Conservation (phyloP, 352 stramenopile species). For the Blastocystis sp. region DNA sequence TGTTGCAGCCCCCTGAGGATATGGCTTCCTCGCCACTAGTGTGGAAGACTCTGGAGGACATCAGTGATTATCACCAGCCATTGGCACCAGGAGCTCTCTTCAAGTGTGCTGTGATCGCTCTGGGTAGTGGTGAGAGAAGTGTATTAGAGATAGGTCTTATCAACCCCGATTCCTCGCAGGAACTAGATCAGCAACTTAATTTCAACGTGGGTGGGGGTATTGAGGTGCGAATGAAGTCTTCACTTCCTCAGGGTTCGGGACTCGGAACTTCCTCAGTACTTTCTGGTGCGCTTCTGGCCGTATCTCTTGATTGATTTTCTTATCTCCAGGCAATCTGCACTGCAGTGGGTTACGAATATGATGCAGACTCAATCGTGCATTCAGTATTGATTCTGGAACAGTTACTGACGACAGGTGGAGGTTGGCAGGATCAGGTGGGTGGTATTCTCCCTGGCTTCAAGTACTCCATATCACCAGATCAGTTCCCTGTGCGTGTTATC, state of each 20-base stretch:
- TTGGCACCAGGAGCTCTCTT: conserved; percentile 65
- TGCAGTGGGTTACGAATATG: conserved; percentile 68
- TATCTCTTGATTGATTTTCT: background rate
- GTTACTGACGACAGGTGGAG: conserved; percentile 75
- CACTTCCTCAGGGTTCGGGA: conserved; percentile 75
- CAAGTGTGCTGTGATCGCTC: conserved; percentile 62
- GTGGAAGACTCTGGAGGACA: conserved; percentile 26
- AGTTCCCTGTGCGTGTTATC: conserved; percentile 61
- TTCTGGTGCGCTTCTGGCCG: conserved; percentile 73
- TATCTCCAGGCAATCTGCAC: conserved; percentile 45
- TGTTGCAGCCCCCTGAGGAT: conserved; percentile 66
- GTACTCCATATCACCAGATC: conserved; percentile 42
- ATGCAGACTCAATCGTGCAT: conserved; percentile 72
- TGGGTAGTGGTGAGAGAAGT: background rate
- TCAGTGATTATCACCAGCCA: conserved; percentile 68
- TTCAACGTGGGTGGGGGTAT: conserved; percentile 71
- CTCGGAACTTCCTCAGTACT: conserved; percentile 77
- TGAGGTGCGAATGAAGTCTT: conserved; percentile 74
- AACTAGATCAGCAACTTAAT: conserved; percentile 66
- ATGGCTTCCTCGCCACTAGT: conserved; percentile 52
- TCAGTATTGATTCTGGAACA: conserved; percentile 75
- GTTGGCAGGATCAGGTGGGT: conserved; percentile 77
- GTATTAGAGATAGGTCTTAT: conserved; percentile 44
- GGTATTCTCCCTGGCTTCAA: conserved; percentile 66
- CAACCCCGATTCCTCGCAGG: conserved; percentile 23